phyloP scores from a whole-genome alignment of 192 early-diverging fungal species.

The Coemansia sp. region DNA sequence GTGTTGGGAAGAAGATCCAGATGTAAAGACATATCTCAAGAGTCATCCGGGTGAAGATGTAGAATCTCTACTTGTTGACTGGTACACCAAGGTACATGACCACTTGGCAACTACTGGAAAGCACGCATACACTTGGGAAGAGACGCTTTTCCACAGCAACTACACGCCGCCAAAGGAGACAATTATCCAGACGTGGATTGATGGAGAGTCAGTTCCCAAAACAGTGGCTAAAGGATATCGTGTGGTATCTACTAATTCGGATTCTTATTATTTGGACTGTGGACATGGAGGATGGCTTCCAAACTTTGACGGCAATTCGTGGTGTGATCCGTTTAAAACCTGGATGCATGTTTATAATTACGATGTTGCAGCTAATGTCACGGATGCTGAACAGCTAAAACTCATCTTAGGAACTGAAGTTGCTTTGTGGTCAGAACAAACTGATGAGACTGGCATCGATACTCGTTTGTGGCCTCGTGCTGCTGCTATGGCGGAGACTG shows the following conservation, averaged over 20 bases:
- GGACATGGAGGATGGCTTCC: conserved; percentile 73
- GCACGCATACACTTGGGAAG: conserved; percentile 78
- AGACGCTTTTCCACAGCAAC: conserved; percentile 60
- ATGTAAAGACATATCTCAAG: conserved; percentile 30
- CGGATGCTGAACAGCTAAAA: conserved; percentile 50
- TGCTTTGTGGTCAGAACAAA: conserved; percentile 71
- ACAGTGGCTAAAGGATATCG: conserved; percentile 61
- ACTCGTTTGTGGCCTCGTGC: conserved; percentile 68
- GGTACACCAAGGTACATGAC: conserved; percentile 57
- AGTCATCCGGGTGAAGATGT: conserved; percentile 29
- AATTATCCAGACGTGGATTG: conserved; percentile 68
- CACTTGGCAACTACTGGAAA: conserved; percentile 58
- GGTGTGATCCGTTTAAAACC: conserved; percentile 73
- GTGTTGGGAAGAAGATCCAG: conserved; percentile 62
- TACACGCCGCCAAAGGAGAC: conserved; percentile 58
- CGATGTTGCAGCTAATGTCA: conserved; percentile 60
- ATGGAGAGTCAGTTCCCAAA: conserved; percentile 56
- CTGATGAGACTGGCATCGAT: conserved; percentile 61
- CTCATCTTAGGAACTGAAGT: conserved; percentile 68
- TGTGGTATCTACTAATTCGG: conserved; percentile 58
- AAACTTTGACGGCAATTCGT: conserved; percentile 65
- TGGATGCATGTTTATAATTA: conserved; percentile 73
- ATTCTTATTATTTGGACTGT: conserved; percentile 73
- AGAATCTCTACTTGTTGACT: conserved; percentile 42
- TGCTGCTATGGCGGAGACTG: conserved; percentile 64